A percentile compares a stretch with the other conserved stretches of the same genome.
phyloP scores from a whole-genome alignment of 176 grass and related monocot species.

The Triticum dicoccoides region DNA sequence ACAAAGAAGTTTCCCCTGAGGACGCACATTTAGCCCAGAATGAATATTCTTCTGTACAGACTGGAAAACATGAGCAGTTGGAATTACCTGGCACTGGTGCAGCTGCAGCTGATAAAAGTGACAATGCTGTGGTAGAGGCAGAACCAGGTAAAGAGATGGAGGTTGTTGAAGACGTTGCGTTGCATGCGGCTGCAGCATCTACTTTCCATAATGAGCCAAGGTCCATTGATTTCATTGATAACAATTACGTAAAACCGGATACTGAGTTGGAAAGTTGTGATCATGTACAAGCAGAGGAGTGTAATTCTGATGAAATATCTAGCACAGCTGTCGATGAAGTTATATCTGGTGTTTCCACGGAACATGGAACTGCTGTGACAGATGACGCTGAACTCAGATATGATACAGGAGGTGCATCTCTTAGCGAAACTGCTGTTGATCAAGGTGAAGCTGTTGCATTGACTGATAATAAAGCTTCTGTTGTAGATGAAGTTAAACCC shows the following conservation, averaged over 20 bases:
- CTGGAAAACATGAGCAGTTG: constrained; percentile 6
- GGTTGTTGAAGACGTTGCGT: constrained; percentile 11
- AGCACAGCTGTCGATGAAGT: constrained; percentile 5
- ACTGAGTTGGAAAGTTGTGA: constrained; percentile 16
- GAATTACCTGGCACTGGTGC: constrained; percentile 1
- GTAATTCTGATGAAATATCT: constrained; percentile 27
- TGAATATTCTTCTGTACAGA: constrained; percentile 12
- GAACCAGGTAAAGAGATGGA: constrained; percentile 14
- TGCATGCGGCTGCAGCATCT: constrained; percentile 4
- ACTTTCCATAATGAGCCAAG: constrained; percentile 8
- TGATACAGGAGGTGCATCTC: constrained; percentile 9
- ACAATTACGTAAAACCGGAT: neutral
- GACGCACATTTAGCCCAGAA: constrained; percentile 19
- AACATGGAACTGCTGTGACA: constrained; percentile 6
- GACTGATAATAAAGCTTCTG: neutral
- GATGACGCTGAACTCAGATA: constrained; percentile 25
- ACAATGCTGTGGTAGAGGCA: constrained; percentile 4
- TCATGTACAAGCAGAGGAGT: neutral
- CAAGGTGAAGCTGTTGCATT: constrained; percentile 1
- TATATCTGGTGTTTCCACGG: constrained; percentile 11
- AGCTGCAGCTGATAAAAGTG: constrained; percentile 24
- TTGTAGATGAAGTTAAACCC: neutral
- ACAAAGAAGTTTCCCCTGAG: neutral
- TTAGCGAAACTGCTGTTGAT: constrained; percentile 7
- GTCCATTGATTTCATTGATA: constrained; percentile 20